Base-by-base conservation (phyloP, 2,329 filamentous ascomycete species). In the Aureobasidium musti region DNA sequence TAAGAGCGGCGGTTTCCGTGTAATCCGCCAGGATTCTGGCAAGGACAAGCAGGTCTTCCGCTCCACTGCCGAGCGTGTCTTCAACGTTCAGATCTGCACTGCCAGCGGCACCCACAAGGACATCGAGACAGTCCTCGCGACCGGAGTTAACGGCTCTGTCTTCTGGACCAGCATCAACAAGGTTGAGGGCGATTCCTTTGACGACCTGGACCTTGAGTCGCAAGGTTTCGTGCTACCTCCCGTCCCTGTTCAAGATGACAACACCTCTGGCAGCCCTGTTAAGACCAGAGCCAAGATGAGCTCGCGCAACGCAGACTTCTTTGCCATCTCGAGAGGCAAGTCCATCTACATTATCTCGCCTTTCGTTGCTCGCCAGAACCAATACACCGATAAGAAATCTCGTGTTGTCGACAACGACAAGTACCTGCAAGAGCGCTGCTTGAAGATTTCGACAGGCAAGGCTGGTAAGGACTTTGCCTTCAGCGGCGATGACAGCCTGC, bases 391-490 rank as follows among this genome's bases (percentile, higher is more conserved):
- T 57, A 77, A 79, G 14, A 78, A 79, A 50, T 82, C 83, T 68
- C 83, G 84, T 56, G 81, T 82, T 45, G 92, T 97, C 68, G 91
- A 97, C 75, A 95, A 91, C 0, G 92, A 97, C 76, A 90, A 88
- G 74, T 92, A 96, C 70, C 86, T 95, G 71, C 89, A 89, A 74
- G 90, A 97, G 75, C 93, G 91, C 74, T 91, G 91, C 57, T 82
- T 98, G 70, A 96, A 93, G 79, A 97, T 99, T 78, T 92, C 94
- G 72, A 98, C 93, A 69, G 95, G 94, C 72, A 99, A 99, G 82
- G 94, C 95, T 71, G 95, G 93, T 70, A 99, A 99, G 79, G 95
- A 99, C 77, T 99, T 99, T 77, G 90, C 89, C 54, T 99, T 99
- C 80, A 97, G 94, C 78, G 93, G 96, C 77, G 95, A 99, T 77